phyloP scores from a whole-genome alignment of 768 basidiomycete species.

The Boletus vinaceobasis region DNA sequence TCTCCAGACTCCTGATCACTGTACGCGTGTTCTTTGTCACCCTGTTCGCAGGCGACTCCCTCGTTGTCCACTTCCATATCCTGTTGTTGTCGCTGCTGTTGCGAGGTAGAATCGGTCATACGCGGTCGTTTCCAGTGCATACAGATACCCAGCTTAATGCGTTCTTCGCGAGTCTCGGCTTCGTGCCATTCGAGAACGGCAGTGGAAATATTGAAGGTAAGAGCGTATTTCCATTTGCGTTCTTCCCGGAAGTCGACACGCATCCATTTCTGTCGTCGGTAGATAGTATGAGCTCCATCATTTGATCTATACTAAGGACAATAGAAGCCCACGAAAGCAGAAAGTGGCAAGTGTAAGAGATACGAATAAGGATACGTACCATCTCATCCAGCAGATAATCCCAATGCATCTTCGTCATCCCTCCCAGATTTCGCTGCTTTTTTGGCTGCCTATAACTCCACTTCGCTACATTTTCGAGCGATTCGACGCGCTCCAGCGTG shows the following conservation, averaged over 20 bases:
- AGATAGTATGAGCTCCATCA: slow-evolving; percentile 9
- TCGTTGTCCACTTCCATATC: slow-evolving; percentile 32
- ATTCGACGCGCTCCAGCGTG: slow-evolving; percentile 81
- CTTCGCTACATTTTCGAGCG: slow-evolving; percentile 68
- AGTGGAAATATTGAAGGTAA: slow-evolving; percentile 79
- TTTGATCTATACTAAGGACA: not conserved
- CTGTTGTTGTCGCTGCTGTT: slow-evolving; percentile 33
- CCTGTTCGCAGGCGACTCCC: slow-evolving; percentile 14
- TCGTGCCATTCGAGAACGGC: slow-evolving; percentile 88
- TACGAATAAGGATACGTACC: slow-evolving; percentile 45
- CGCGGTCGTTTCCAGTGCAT: slow-evolving; percentile 58
- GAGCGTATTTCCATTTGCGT: slow-evolving; percentile 82
- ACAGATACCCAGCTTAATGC: slow-evolving; percentile 62
- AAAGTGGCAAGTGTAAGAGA: not conserved
- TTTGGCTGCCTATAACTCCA: slow-evolving; percentile 97
- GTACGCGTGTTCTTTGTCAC: slow-evolving; percentile 22
- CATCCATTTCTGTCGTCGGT: slow-evolving; percentile 81
- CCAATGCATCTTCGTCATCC: slow-evolving; percentile 82
- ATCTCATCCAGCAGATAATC: slow-evolving; percentile 96
- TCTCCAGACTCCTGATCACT: slow-evolving; percentile 45
- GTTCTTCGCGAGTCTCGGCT: slow-evolving; percentile 59
- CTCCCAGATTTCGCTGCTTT: slow-evolving; percentile 80
- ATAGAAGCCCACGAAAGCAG: not conserved
- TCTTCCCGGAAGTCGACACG: slow-evolving; percentile 94
- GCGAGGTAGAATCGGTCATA: slow-evolving; percentile 22